phyloP scores from a whole-genome alignment of 1,284 basidiomycete species.

The Ustilago curta region DNA sequence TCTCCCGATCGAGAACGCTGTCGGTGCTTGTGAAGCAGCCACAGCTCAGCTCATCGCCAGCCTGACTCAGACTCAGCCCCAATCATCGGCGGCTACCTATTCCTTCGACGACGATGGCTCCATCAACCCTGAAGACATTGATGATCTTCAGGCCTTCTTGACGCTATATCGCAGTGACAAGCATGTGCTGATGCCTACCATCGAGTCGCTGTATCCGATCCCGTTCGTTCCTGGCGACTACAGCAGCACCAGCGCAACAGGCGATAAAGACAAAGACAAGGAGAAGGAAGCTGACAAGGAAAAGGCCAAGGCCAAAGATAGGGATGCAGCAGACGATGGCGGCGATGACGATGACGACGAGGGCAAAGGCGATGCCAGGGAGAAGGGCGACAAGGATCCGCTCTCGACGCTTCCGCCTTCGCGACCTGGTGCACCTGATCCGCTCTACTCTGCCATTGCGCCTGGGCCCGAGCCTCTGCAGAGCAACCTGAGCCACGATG shows the following conservation, averaged over 20 bases:
- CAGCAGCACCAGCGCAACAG: slow-evolving; percentile 13
- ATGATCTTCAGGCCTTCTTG: slow-evolving; percentile 49
- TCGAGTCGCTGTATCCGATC: slow-evolving; percentile 57
- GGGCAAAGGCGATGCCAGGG: slow-evolving; percentile 27
- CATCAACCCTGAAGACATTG: slow-evolving; percentile 51
- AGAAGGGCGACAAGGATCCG: slow-evolving; percentile 48
- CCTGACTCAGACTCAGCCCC: slow-evolving; percentile 27
- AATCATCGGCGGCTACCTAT: slow-evolving; percentile 21
- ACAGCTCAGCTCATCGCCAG: slow-evolving; percentile 38
- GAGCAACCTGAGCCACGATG: slow-evolving; percentile 40
- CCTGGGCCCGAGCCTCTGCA: slow-evolving; percentile 31
- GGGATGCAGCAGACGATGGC: slow-evolving; percentile 28
- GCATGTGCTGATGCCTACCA: slow-evolving; percentile 41
- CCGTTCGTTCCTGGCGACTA: slow-evolving; percentile 40
- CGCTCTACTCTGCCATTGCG: slow-evolving; percentile 43
- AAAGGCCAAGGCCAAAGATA: slow-evolving; percentile 30
- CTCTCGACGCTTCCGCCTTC: slow-evolving; percentile 41
- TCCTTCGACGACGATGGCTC: slow-evolving; percentile 56
- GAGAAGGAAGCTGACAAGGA: slow-evolving; percentile 25
- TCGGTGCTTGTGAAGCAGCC: slow-evolving; percentile 13
- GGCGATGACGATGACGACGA: slow-evolving; percentile 42
- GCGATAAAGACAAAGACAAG: slow-evolving; percentile 28
- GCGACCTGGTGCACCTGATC: slow-evolving; percentile 44
- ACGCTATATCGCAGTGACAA: slow-evolving; percentile 36
- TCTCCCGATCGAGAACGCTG: not conserved